Evolutionary conservation across 2,329 filamentous ascomycete genomes (phyloP).

Genomic region (Fusarium phyllophilum): DNA sequence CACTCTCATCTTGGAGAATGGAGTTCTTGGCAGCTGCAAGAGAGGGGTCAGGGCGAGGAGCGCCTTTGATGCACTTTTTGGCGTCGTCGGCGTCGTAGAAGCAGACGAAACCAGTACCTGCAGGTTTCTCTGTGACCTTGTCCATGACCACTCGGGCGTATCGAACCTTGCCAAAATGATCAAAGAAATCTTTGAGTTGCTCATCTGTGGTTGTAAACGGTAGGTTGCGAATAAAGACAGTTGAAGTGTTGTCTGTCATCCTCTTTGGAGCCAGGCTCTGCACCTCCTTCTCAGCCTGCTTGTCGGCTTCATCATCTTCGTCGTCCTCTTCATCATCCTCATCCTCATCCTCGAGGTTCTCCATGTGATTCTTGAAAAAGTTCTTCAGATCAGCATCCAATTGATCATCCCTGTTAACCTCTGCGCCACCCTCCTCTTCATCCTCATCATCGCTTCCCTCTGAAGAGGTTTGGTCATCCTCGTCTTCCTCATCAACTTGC

Average conservation of each 20-base stretch:
- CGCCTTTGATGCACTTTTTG: constrained; percentile 77
- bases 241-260: constrained; percentile 71
- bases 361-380: constrained; percentile 67
- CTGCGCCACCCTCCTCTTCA: constrained; percentile 35
- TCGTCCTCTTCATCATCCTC: constrained; percentile 60
- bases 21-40: constrained; percentile 74
- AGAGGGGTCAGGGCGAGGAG: constrained; percentile 67
- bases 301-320: constrained; percentile 53
- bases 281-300: constrained; percentile 57
- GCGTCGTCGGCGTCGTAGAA: constrained; percentile 84
- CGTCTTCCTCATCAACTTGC: constrained; percentile 53
- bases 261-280: constrained; percentile 42
- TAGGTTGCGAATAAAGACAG: constrained; percentile 92
- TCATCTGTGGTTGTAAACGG: constrained; percentile 90
- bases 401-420: constrained; percentile 54
- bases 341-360: constrained; percentile 67
- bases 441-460: constrained; percentile 43
- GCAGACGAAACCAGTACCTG: constrained; percentile 94
- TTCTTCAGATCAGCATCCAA: constrained; percentile 60
- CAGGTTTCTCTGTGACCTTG: constrained; percentile 82
- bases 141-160: constrained; percentile 95
- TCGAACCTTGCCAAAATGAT: constrained; percentile 85
- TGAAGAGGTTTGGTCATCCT: constrained; percentile 43
- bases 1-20: constrained; percentile 85
- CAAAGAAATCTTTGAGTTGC: constrained; percentile 84